Evolutionary conservation across 2,329 filamentous ascomycete species (phyloP).

Genomic region (Botrytis cinerea): DNA sequence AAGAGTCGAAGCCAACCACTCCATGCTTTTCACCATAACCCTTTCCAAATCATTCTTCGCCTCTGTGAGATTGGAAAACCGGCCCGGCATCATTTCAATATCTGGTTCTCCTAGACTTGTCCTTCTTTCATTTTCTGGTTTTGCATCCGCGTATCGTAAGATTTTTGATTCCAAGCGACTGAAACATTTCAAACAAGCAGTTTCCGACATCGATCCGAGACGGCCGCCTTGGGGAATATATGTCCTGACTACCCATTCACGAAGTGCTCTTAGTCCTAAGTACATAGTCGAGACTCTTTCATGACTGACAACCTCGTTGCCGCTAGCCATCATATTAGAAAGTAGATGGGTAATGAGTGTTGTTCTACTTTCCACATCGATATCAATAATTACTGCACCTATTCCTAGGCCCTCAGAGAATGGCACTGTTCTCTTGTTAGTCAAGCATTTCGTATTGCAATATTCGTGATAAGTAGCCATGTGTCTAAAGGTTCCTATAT

Average conservation of each 20-base stretch:
- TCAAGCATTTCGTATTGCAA: slow-evolving; percentile 30
- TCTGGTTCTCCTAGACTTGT: slow-evolving; percentile 23
- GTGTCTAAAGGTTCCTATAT: slow-evolving; percentile 31
- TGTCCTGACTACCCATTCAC: background rate
- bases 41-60: slow-evolving; percentile 30
- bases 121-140: background rate
- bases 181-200: background rate
- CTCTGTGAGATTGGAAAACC: slow-evolving; percentile 28
- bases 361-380: slow-evolving; percentile 16
- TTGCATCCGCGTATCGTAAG: background rate
- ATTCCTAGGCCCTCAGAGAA: background rate
- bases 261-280: slow-evolving; percentile 5
- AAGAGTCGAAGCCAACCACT: slow-evolving; percentile 35
- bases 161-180: background rate
- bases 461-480: slow-evolving; percentile 33
- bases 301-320: background rate
- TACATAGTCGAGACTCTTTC: slow-evolving; percentile 15
- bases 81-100: slow-evolving; percentile 33
- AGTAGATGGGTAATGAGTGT: slow-evolving; percentile 17
- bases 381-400: background rate
- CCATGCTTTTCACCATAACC: slow-evolving; percentile 34
- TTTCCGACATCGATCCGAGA: slow-evolving; percentile 14
- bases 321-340: slow-evolving; percentile 1
- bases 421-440: slow-evolving; percentile 21
- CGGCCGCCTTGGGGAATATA: slow-evolving; percentile 10